Evolutionary conservation across 768 basidiomycete species (phyloP), one percentile per base, ranked within the genome.

Genomic region (Boletus edulis): DNA sequence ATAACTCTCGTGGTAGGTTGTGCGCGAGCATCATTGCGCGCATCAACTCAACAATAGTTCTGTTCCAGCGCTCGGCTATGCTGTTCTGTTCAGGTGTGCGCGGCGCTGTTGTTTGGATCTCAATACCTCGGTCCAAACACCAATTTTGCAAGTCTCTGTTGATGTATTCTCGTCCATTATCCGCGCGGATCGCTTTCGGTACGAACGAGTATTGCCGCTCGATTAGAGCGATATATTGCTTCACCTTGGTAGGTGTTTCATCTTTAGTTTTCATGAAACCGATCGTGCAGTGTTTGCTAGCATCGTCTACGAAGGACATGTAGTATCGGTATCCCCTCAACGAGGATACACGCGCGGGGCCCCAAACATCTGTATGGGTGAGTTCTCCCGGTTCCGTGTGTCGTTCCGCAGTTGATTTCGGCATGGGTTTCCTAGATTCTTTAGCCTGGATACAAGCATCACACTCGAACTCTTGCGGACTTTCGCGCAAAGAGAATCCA

Each of bases 321-420:
- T 46, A 46, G 2, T 52, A 52, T 0, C 20, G 0, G 4, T 40
- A 40, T 22, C 38, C 38, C 0, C 38, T 6, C 0, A 3, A 0
- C 4, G 14, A 54, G 2, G 15, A 2, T 0, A 11, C 5, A 0
- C 18, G 5, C 1, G n/a, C 35, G 5, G 32, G 57, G 31, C 51
- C 60, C 51, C 56, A 61, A 0, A 61, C n/a, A 17, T 61, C 48
- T 2, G 40, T 51, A 18, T 61, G 54, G 0, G 27, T 56, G 4
- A 55, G 34, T 9, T 58, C 51, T 4, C 51, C 54, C 0, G 24
- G 34, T 0, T 48, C 13, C 6, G 14, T 11, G 0, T 1, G 34
- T 3, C 15, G 3, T 13, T 13, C 20, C 17, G 20, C 20, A 20
- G 20, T 20, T 20, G 20, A 20, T 29, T 38, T 18, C 2, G 48